Evolutionary conservation across 2,329 filamentous ascomycete species (phyloP).

Genomic region (Calonectria crousiana): DNA sequence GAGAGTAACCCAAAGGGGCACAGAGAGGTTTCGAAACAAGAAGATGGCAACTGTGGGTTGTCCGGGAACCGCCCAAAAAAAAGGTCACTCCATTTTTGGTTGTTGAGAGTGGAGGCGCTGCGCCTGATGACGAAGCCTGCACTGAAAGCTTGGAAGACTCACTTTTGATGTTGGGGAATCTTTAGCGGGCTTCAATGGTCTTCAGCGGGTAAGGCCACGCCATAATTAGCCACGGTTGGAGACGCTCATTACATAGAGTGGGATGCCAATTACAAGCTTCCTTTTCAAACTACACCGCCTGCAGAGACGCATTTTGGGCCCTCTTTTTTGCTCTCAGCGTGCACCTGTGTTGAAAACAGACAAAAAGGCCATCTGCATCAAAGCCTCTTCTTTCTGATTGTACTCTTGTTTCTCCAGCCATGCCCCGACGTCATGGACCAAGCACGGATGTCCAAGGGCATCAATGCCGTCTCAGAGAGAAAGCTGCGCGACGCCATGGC

Average conservation of each 20-base stretch:
- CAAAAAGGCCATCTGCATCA: not conserved
- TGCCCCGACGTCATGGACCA: not conserved
- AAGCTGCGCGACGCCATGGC: not conserved
- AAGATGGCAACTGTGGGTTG: not conserved
- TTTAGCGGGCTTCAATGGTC: too few species aligned
- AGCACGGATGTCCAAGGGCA: not conserved
- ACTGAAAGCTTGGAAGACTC: not conserved
- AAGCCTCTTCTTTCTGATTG: not conserved
- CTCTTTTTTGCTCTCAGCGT: not conserved
- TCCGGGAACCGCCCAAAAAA: not conserved
- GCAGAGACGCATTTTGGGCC: not conserved
- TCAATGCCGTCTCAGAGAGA: conserved; percentile 1
- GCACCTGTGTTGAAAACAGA: not conserved
- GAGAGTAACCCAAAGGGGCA: not conserved
- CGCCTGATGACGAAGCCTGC: not conserved
- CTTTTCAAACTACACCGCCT: not conserved
- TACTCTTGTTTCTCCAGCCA: not conserved
- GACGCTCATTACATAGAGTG: not conserved
- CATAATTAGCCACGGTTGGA: too few species aligned
- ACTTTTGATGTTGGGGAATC: not conserved
- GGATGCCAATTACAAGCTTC: not conserved
- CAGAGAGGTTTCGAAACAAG: not conserved
- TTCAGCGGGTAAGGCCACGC: too few species aligned
- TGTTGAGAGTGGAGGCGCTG: not conserved
- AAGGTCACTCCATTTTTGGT: not conserved